A percentile compares a stretch with the other conserved stretches of the same genome.
These are phyloP conservation scores for Lentithecium fluviatile DNA, from an alignment of 495 filamentous ascomycete genomes.

Conservation along the genomic window DNA sequence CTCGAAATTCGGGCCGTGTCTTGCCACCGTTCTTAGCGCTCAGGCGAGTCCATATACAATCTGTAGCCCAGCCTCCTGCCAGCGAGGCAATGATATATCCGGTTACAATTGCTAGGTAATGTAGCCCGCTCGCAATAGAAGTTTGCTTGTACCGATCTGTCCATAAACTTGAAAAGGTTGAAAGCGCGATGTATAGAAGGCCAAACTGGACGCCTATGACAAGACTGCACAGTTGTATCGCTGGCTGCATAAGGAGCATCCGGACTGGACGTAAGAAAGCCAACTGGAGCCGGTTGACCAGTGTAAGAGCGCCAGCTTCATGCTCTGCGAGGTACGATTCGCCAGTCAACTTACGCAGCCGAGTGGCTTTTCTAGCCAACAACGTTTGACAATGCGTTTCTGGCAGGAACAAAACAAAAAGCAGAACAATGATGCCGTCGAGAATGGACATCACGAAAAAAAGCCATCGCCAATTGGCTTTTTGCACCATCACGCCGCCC, in stretches of 20 bases:
- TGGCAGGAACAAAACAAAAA: constrained; percentile 66
- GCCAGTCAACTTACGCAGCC: constrained; percentile 19
- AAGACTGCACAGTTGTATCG: constrained; percentile 42
- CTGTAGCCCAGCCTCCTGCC: constrained; percentile 35
- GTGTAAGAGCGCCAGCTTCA: neutral
- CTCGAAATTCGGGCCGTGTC: constrained; percentile 40
- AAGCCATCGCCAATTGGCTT: constrained; percentile 37
- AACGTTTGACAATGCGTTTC: constrained; percentile 30
- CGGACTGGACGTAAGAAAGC: constrained; percentile 22
- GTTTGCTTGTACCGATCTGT: constrained; percentile 42
- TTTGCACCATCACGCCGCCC: constrained; percentile 44
- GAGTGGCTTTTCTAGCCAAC: constrained; percentile 21
- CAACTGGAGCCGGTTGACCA: constrained; percentile 8
- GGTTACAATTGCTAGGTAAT: constrained; percentile 45
- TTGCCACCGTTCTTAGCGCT: constrained; percentile 19
- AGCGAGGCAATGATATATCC: constrained; percentile 35
- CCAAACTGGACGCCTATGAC: constrained; percentile 45
- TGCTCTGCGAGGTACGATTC: constrained; percentile 20
- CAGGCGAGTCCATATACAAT: constrained; percentile 30
- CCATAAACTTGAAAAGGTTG: constrained; percentile 45
- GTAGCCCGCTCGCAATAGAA: constrained; percentile 39
- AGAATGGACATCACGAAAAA: constrained; percentile 58
- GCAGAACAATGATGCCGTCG: constrained; percentile 60
- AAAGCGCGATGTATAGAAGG: constrained; percentile 46
- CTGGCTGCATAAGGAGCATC: constrained; percentile 43